Percentiles rank a stretch among this genome's conserved stretches.
Conservation (phyloP, 306 rosid genomes). For the Luffa aegyptiaca region DNA sequence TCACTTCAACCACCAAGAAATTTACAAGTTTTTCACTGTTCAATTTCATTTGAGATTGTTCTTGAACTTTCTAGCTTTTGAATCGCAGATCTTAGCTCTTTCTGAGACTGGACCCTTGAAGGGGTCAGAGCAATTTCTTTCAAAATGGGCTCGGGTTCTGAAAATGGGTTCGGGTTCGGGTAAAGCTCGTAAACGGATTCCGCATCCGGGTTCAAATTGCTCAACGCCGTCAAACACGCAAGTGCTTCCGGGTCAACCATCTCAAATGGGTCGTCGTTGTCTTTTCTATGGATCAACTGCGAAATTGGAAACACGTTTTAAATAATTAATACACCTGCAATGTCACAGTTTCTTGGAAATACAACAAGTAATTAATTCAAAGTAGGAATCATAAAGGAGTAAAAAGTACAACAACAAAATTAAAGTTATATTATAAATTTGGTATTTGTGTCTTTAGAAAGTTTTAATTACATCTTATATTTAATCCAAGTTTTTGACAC, state of each 20-base stretch:
- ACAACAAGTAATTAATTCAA: neutral
- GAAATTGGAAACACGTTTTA: neutral
- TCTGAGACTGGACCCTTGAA: conserved; percentile 38
- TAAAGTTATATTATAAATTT: too few species aligned
- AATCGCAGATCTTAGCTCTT: conserved; percentile 35
- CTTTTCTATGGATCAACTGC: conserved; percentile 73
- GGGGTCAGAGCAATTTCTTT: conserved; percentile 41
- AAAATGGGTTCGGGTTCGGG: conserved; percentile 23
- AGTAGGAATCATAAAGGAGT: neutral
- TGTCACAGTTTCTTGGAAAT: neutral
- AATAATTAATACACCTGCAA: neutral
- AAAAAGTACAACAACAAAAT: too few species aligned
- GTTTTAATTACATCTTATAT: too few species aligned
- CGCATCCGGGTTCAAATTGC: conserved; percentile 51
- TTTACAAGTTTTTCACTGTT: neutral
- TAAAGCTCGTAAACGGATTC: conserved; percentile 64
- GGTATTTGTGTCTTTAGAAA: too few species aligned
- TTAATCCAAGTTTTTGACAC: too few species aligned
- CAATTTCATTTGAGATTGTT: neutral
- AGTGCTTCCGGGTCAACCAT: conserved; percentile 45
- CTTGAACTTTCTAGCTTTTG: conserved; percentile 33
- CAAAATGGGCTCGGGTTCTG: conserved; percentile 50
- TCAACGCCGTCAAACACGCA: conserved; percentile 30
- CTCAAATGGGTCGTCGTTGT: conserved; percentile 31
- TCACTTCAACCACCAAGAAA: neutral